Base-by-base conservation (phyloP, 768 basidiomycete species). In the Tricholoma hemisulphureum region DNA sequence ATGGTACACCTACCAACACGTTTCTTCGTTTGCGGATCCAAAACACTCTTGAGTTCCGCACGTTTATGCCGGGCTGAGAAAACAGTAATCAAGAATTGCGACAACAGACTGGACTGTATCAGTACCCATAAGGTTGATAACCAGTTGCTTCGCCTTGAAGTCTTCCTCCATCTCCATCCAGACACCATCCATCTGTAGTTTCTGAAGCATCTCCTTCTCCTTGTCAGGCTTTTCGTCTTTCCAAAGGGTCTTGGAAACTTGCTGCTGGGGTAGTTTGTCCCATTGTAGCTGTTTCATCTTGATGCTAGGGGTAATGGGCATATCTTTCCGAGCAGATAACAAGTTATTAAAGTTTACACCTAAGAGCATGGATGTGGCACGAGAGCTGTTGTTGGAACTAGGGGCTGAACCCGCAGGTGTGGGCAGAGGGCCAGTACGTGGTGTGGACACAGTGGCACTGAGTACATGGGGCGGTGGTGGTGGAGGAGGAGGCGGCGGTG, bases 241-340 rank as follows among this genome's bases (percentile, higher is more conserved):
- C 91, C 94, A 99, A 13, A 98, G 75, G 0, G 95, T 98, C 68
- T 88, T 89, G 1, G 78, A 78, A 31, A 93, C 87, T 64, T 91
- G 88, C 62, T 90, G 88, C 57, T 93, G 93, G 21, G 91, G 87
- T n/a, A 99, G 80, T 67, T 98, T 98, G 70, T 98, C 95, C 96
- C 96, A 99, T 68, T 98, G 95, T 55, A 99, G 77, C 69, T 98
- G 95, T 70, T 98, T 98, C 91, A 98, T 94, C 80, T 95, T 94
- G 32, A 85, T 90, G 58, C 82, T 87, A 2, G 95, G 91, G 29
- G 91, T 88, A 41, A 94, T 81, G 3, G 85, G 80, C 67, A 97
- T 83, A 66, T 93, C 92, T 72, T 98, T 98, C 50, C 93, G 89
- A 45, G 80, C 78, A 49, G 80, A 79, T 18, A 86, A 69, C 61